Evolutionary conservation across 2,329 filamentous ascomycete species (phyloP), one percentile per base, ranked within the genome.

Genomic region (Arthrobotrys pseudoclavata): DNA sequence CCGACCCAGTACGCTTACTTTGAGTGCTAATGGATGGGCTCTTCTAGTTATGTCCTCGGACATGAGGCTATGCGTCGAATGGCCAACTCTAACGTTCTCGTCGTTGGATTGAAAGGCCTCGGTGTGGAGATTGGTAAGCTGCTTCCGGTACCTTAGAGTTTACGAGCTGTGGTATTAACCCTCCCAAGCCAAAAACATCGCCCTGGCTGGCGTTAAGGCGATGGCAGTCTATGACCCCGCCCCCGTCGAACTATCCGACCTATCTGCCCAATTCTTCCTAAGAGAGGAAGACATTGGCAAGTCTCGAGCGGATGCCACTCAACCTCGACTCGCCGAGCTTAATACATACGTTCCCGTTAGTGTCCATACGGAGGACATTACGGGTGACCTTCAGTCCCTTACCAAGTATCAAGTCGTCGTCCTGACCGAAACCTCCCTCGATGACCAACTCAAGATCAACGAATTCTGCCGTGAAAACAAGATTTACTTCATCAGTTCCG

Each of bases 241-340:
- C 57, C 93, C 93, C 48, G 91, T 92, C 67, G 88, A 90, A 81
- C 91, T 97, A 81, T 88, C 93, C 81, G 96, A 99, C 83, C 90
- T 99, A 37, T 98, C 96, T 47, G 92, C 96, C 50, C 96, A 99
- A 84, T 99, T 99, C 88, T 99, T 99, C 88, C 89, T 99, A 22
- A 93, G 90, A 71, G 88, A 90, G 18, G 89, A 91, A 82, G 96
- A 99, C 83, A 91, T 98, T 67, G 96, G 96, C 82, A 97, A 97
- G 86, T 92, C 94, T 3, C 91, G 96, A 83, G 96, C 95, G 80
- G 87, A 90, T 80, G 92, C 93, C 68, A 97, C 95, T 0, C 93
- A 91, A 1, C 95, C 96, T 7, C 91, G 93, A 63, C 92, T 99
- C 29, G 92, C 94, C 48, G 96, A 99, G 85, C 88, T 99, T 80